Percentiles rank a stretch among this genome's conserved stretches.
Evolutionary conservation across 1,139 yeast genomes (phyloP).

Genomic region (Groenewaldozyma sp.): DNA sequence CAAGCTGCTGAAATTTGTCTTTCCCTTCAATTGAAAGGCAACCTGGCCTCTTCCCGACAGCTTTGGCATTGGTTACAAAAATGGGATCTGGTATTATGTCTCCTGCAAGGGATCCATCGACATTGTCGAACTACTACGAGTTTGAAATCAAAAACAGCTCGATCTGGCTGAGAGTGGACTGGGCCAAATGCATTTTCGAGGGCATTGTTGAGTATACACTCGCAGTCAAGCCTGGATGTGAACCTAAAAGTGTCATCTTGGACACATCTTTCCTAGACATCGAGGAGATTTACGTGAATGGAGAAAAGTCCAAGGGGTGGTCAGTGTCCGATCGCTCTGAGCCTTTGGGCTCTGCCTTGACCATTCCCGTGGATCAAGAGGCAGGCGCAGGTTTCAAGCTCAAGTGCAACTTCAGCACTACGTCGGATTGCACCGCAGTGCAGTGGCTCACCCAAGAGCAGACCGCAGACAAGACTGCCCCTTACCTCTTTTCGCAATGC

Average conservation of each 20-base stretch:
- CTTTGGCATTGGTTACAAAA: too few species aligned
- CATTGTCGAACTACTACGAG: constrained; percentile 57
- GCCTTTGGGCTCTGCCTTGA: constrained; percentile 60
- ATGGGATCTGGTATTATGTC: background rate
- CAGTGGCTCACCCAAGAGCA: constrained; percentile 75
- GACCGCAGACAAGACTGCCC: constrained; percentile 64
- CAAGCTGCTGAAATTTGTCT: too few species aligned
- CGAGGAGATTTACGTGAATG: constrained; percentile 40
- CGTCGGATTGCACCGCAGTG: constrained; percentile 68
- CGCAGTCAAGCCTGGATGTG: constrained; percentile 23
- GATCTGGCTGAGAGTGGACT: constrained; percentile 47
- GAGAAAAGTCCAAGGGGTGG: constrained; percentile 26
- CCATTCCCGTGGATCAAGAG: constrained; percentile 25
- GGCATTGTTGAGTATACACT: constrained; percentile 53
- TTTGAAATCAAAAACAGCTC: constrained; percentile 46
- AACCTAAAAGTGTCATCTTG: too few species aligned
- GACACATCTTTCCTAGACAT: constrained; percentile 64
- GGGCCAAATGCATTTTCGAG: constrained; percentile 40
- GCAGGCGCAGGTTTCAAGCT: constrained; percentile 25
- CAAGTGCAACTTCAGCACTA: constrained; percentile 51
- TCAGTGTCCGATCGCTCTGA: constrained; percentile 42
- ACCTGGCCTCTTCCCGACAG: too few species aligned
- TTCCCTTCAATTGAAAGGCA: too few species aligned
- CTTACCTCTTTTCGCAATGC: constrained; percentile 81
- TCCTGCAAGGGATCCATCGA: constrained; percentile 48